These are phyloP conservation scores for Fusarium nurragi DNA, from an alignment of 2,329 filamentous ascomycete species.

Conservation along the genomic window DNA sequence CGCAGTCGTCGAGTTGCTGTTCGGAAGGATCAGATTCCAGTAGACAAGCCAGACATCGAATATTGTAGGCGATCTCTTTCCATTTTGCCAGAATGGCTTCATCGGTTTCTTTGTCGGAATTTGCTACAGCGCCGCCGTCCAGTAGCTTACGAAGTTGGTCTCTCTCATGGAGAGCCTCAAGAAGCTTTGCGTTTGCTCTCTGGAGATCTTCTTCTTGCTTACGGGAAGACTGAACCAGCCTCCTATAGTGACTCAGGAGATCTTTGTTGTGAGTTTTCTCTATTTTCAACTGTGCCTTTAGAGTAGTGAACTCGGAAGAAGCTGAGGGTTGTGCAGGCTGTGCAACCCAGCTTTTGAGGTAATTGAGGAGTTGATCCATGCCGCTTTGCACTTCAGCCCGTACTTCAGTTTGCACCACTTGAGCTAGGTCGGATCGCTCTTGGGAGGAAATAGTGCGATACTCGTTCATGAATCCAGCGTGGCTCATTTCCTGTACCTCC, in stretches of 20 bases:
- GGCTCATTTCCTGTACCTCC: not conserved
- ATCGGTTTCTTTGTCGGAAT: constrained; percentile 24
- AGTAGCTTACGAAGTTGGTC: not conserved
- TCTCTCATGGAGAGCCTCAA: not conserved
- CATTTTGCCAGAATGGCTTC: constrained; percentile 16
- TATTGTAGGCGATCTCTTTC: constrained; percentile 32
- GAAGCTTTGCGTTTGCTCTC: not conserved
- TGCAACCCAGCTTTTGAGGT: accelerated
- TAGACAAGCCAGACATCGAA: constrained; percentile 5
- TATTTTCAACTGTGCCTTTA: accelerated
- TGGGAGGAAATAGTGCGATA: not conserved
- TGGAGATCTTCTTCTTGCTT: not conserved
- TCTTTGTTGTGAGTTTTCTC: not conserved
- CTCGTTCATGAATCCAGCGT: not conserved
- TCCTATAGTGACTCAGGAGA: accelerated
- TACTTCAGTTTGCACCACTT: not conserved
- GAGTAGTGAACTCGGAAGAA: accelerated
- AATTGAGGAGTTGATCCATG: not conserved
- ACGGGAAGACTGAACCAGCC: not conserved
- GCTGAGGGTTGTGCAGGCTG: not conserved
- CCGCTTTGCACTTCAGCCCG: not conserved
- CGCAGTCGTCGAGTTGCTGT: accelerated
- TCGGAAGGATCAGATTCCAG: not conserved
- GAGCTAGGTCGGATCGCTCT: not conserved
- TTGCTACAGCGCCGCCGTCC: not conserved